A percentile compares a stretch with the other conserved stretches of the same genome.
phyloP scores from a whole-genome alignment of 352 stramenopile species.

The Phytophthora constricta region DNA sequence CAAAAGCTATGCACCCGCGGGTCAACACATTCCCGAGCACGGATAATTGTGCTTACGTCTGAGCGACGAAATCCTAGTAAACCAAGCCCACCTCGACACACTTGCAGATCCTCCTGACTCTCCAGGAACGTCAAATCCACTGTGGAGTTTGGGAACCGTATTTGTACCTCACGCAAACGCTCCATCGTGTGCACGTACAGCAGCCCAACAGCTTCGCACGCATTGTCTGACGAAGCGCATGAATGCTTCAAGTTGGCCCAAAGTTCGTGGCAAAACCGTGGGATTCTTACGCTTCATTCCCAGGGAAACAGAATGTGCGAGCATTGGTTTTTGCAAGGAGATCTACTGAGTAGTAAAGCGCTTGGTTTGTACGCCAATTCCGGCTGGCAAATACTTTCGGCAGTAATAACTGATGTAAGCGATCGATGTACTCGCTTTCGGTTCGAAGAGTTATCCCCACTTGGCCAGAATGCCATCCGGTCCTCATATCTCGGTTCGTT shows the following conservation, averaged over 20 bases:
- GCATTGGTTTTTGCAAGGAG: neutral
- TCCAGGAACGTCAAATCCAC: conserved; percentile 12
- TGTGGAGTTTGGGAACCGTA: neutral
- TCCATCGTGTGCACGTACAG: conserved; percentile 9
- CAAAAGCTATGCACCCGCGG: conserved; percentile 16
- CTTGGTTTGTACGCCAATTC: conserved; percentile 32
- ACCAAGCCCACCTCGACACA: neutral
- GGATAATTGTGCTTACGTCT: conserved; percentile 15
- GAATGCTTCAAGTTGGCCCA: conserved; percentile 21
- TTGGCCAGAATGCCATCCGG: too few relatives aligned
- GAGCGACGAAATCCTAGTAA: conserved; percentile 4
- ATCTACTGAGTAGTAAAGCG: conserved; percentile 24
- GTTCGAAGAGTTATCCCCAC: conserved; percentile 4
- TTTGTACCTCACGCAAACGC: neutral
- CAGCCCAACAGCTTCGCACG: neutral
- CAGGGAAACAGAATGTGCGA: conserved; percentile 17
- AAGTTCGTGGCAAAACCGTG: conserved; percentile 10
- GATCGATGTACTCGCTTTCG: conserved; percentile 28
- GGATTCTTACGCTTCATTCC: neutral
- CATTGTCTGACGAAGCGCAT: neutral
- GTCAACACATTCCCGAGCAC: conserved; percentile 7
- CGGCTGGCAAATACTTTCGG: conserved; percentile 26
- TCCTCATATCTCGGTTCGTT: too few relatives aligned
- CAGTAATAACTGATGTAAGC: conserved; percentile 38
- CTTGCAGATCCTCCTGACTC: conserved; percentile 14